Conservation (phyloP, 352 stramenopile species). For the Globisporangium irregulare region DNA sequence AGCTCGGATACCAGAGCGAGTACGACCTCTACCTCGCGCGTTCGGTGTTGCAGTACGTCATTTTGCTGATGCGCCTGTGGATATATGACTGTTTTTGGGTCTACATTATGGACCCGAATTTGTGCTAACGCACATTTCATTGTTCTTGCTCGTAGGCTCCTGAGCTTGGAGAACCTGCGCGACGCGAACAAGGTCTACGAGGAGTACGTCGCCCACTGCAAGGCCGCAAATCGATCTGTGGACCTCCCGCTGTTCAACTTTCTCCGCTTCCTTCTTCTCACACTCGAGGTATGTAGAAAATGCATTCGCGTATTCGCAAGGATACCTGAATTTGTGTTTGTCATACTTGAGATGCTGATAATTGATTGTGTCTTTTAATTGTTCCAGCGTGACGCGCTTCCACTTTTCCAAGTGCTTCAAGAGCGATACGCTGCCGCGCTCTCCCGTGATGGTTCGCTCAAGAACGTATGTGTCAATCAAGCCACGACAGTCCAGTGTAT, state of each 20-base stretch:
- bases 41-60: conserved; percentile 71
- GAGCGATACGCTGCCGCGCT: conserved; percentile 77
- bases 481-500: too few species aligned
- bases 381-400: conserved; percentile 69
- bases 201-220: conserved; percentile 51
- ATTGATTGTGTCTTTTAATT: background rate
- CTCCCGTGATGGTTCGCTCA: conserved; percentile 67
- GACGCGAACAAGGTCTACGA: conserved; percentile 83
- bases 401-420: conserved; percentile 86
- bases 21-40: conserved; percentile 77
- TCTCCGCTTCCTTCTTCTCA: conserved; percentile 78
- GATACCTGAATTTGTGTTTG: background rate
- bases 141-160: conserved; percentile 35
- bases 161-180: conserved; percentile 84
- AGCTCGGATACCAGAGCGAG: conserved; percentile 74
- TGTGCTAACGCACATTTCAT: background rate
- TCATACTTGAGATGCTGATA: background rate
- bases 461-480: conserved; percentile 54
- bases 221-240: conserved; percentile 33
- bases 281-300: conserved; percentile 56
- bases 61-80: background rate
- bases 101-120: background rate
- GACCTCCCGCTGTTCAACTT: conserved; percentile 86
- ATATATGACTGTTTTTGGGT: background rate
- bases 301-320: background rate